A percentile compares a stretch with the other conserved stretches of the same genome.
Evolutionary conservation across 2,329 filamentous ascomycete genomes (phyloP).

Genomic region (Clonostachys sp.): DNA sequence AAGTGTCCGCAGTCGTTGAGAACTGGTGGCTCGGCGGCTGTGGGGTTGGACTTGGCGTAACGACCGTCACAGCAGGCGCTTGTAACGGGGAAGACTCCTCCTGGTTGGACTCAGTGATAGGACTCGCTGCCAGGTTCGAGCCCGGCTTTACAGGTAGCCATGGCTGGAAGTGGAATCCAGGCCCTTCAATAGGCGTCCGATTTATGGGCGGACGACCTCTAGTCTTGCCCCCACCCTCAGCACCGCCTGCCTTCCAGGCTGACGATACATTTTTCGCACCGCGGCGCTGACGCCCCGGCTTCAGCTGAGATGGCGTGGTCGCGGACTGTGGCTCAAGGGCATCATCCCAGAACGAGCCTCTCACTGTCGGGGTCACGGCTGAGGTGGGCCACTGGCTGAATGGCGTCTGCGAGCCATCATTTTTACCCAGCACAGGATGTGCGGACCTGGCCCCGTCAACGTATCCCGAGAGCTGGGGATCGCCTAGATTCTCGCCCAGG

Average conservation of each 20-base stretch:
- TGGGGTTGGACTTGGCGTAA: neutral
- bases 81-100: neutral
- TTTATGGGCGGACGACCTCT: constrained; percentile 77
- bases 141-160: constrained; percentile 42
- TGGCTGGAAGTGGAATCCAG: constrained; percentile 63
- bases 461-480: constrained; percentile 9
- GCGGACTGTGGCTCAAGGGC: constrained; percentile 64
- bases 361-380: constrained; percentile 64
- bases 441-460: constrained; percentile 3
- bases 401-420: constrained; percentile 55
- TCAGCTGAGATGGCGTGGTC: constrained; percentile 59
- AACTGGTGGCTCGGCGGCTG: neutral
- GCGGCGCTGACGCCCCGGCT: constrained; percentile 49
- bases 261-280: constrained; percentile 84
- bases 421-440: constrained; percentile 17
- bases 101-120: neutral
- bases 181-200: constrained; percentile 51
- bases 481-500: constrained; percentile 32
- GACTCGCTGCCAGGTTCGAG: constrained; percentile 9
- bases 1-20: neutral
- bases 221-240: constrained; percentile 62
- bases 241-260: constrained; percentile 71
- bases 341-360: constrained; percentile 50
- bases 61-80: neutral
- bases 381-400: constrained; percentile 72